Evolutionary conservation across 768 basidiomycete species (phyloP).

Genomic region (Coprinopsis marcescibilis): DNA sequence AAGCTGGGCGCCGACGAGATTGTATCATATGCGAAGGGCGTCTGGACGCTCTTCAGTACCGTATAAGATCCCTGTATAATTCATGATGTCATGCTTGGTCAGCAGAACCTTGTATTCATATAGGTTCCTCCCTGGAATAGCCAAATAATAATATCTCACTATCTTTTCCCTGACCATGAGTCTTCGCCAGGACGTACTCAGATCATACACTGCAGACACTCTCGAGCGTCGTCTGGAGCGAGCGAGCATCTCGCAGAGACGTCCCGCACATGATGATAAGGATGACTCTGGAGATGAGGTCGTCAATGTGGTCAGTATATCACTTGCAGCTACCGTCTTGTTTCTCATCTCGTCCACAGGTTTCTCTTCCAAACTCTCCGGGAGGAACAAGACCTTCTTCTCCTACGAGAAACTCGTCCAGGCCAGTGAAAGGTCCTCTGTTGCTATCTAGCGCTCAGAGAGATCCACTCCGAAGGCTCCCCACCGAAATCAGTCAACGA

Average conservation of each 20-base stretch:
- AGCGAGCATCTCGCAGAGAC: constrained; percentile 8
- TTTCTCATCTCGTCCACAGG: constrained; percentile 30
- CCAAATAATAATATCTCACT: constrained; percentile 1
- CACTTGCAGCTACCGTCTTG: constrained; percentile 1
- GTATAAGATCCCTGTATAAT: constrained; percentile 47
- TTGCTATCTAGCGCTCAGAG: constrained; percentile 32
- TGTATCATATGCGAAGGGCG: constrained; percentile 81
- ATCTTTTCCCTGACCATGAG: constrained; percentile 37
- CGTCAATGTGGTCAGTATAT: constrained; percentile 58
- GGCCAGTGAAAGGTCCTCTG: constrained; percentile 44
- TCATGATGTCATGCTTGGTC: constrained; percentile 27
- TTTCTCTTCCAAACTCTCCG: constrained; percentile 65
- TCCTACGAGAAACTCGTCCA: constrained; percentile 38
- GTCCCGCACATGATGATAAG: constrained; percentile 26
- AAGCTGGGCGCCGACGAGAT: constrained; percentile 87
- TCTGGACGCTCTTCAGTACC: constrained; percentile 71
- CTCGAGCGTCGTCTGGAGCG: constrained; percentile 14
- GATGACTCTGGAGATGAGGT: constrained; percentile 66
- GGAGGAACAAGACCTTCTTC: constrained; percentile 58
- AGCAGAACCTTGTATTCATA: constrained; percentile 17
- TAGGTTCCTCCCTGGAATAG: no score
- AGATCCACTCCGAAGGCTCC: constrained; percentile 67
- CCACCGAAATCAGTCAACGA: constrained; percentile 76
- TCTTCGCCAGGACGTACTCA: constrained; percentile 66
- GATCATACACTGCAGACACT: constrained; percentile 40